Conservation (phyloP, 129 eudicot species). For the Deinandra increscens region DNA sequence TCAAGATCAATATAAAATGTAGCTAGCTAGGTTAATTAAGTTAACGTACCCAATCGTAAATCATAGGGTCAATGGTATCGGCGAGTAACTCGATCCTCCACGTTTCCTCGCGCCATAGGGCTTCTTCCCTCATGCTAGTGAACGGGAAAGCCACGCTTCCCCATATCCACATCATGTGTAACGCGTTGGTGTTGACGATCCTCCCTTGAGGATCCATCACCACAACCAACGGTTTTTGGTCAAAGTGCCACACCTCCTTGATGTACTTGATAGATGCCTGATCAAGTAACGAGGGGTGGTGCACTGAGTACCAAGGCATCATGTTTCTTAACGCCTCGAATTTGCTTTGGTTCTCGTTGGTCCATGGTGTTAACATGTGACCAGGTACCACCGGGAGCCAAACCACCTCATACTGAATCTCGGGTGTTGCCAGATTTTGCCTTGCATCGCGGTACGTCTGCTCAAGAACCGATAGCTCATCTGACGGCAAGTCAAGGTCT, state of each 20-base stretch:
- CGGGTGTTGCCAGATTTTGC: slow-evolving; percentile 44
- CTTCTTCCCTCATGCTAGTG: slow-evolving; percentile 59
- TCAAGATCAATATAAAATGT: too few relatives aligned
- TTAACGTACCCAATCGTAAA: slow-evolving; percentile 54
- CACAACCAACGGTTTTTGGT: slow-evolving; percentile 70
- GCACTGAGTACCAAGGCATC: slow-evolving; percentile 85
- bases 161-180: slow-evolving; percentile 97
- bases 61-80: slow-evolving; percentile 64
- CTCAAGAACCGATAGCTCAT: slow-evolving; percentile 58
- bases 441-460: slow-evolving; percentile 57
- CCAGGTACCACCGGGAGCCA: slow-evolving; percentile 71
- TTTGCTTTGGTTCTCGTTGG: slow-evolving; percentile 33
- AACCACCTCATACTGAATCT: slow-evolving; percentile 63
- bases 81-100: slow-evolving; percentile 80
- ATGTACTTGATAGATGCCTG: slow-evolving; percentile 63
- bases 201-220: slow-evolving; percentile 84
- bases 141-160: slow-evolving; percentile 74
- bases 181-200: slow-evolving; percentile 60
- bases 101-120: slow-evolving; percentile 60
- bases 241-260: slow-evolving; percentile 68
- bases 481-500: slow-evolving; percentile 68
- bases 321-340: slow-evolving; percentile 43
- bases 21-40: neutral
- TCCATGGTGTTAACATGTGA: slow-evolving; percentile 35
- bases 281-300: slow-evolving; percentile 68